Evolutionary conservation across 768 basidiomycete genomes (phyloP), one percentile per base, ranked within the genome.

Genomic region (Cubamyces lactineus): DNA sequence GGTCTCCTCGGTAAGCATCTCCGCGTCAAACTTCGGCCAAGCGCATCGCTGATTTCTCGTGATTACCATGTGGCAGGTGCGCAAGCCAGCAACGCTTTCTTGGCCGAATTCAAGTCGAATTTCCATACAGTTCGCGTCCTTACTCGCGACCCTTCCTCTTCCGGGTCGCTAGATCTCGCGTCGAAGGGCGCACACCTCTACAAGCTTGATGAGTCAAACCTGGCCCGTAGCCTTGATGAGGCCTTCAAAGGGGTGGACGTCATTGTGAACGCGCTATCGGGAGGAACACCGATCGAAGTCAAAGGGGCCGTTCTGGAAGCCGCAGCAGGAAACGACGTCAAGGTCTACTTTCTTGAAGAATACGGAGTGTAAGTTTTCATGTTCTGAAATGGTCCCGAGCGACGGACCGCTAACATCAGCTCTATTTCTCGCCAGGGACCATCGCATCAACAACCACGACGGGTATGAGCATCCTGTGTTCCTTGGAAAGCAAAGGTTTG

Each of bases 281-380:
- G 28, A 6, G 34, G 16, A 1, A 43, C 34, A 12, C 39, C 61
- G 16, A 24, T 15, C 12, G 61, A 38, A 11, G 42, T 34, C n/a
- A 48, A 45, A 17, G 49, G 66, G 50, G 62, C 43, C 11, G 38
- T 68, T 34, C 34, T 59, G 15, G 54, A 59, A 0, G 63, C 57
- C 16, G 46, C 48, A 4, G 62, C 45, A 3, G 21, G 45, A 17
- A 57, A 23, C 55, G 53, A 48, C 24, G 59, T 57, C 13, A 63
- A 64, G 57, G 68, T 64, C 42, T 67, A 67, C 51, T 67, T 69
- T 47, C 62, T 65, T 13, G 57, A 58, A 51, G 68, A 69, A 40
- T 69, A 53, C 21, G 68, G 67, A 40, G n/a, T 15, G 67, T 69
- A 53, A 57, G 67, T 11, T 19, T 2, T n/a, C 45, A 11, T 30